Percentiles rank a stretch among this genome's conserved stretches.
Conservation (phyloP, 2,329 filamentous ascomycete genomes). For the Claviceps quebecensis region DNA sequence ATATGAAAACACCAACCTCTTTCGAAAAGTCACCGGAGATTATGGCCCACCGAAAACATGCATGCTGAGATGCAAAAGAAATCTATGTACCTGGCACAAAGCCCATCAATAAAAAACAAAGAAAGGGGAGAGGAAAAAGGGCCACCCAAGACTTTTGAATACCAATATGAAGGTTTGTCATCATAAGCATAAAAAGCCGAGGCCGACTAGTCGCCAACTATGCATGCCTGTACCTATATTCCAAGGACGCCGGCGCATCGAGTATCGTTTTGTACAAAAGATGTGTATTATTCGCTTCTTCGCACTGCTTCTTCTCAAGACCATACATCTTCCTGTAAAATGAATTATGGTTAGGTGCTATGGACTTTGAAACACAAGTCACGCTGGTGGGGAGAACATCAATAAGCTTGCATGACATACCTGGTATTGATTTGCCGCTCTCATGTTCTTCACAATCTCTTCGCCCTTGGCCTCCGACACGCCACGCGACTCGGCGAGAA, state of each 20-base stretch:
- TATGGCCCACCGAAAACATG: background rate
- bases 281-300: slow-evolving; percentile 2
- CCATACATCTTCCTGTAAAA: slow-evolving; percentile 54
- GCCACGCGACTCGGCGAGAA: slow-evolving; percentile 71
- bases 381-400: too few relatives aligned
- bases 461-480: slow-evolving; percentile 79
- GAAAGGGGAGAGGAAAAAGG: background rate
- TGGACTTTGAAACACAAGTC: background rate
- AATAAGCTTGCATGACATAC: slow-evolving; percentile 31
- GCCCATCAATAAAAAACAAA: background rate
- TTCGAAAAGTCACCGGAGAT: background rate
- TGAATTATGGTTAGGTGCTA: background rate
- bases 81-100: background rate
- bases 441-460: slow-evolving; percentile 95
- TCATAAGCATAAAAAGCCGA: background rate
- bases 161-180: slow-evolving; percentile 3
- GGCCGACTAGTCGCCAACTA: background rate
- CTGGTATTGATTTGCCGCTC: slow-evolving; percentile 90
- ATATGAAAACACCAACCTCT: background rate
- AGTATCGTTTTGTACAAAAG: background rate
- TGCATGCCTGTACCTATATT: background rate
- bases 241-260: background rate
- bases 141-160: background rate
- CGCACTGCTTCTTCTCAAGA: slow-evolving; percentile 29
- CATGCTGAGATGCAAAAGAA: background rate